Evolutionary conservation across 78 protist genomes (phyloP).

Genomic region (Cavenderia fasciculata): DNA sequence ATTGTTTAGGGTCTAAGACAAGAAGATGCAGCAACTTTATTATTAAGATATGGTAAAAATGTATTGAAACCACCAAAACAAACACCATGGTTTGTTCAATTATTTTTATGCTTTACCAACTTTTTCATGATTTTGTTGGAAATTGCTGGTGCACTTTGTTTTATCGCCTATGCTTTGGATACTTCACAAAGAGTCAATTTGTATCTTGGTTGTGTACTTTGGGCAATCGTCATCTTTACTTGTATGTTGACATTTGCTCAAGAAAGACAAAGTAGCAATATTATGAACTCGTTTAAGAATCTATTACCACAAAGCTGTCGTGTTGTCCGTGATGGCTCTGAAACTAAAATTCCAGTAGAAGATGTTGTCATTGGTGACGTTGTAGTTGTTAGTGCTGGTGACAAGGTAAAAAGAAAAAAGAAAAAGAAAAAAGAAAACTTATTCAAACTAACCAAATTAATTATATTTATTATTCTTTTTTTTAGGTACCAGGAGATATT

Average conservation of each 20-base stretch:
- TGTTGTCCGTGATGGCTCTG: constrained; percentile 87
- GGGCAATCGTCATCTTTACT: constrained; percentile 91
- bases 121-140: constrained; percentile 73
- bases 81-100: constrained; percentile 62
- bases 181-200: constrained; percentile 55
- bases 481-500: constrained; percentile 96
- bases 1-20: constrained; percentile 27
- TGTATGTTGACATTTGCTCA: constrained; percentile 90
- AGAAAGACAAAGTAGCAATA: constrained; percentile 80
- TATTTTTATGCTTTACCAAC: constrained; percentile 37
- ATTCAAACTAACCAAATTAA: too few species aligned
- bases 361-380: constrained; percentile 85
- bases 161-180: constrained; percentile 62
- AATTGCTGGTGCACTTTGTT: constrained; percentile 66
- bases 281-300: constrained; percentile 89
- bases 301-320: constrained; percentile 81
- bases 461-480: too few species aligned
- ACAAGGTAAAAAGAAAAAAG: too few species aligned
- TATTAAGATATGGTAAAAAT: constrained; percentile 40
- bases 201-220: constrained; percentile 92
- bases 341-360: constrained; percentile 21
- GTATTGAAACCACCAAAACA: constrained; percentile 72
- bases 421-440: too few species aligned
- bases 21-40: constrained; percentile 15
- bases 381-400: constrained; percentile 67